Evolutionary conservation across 768 basidiomycete species (phyloP), one percentile per base, ranked within the genome.

Genomic region (Termitomyces sp.): DNA sequence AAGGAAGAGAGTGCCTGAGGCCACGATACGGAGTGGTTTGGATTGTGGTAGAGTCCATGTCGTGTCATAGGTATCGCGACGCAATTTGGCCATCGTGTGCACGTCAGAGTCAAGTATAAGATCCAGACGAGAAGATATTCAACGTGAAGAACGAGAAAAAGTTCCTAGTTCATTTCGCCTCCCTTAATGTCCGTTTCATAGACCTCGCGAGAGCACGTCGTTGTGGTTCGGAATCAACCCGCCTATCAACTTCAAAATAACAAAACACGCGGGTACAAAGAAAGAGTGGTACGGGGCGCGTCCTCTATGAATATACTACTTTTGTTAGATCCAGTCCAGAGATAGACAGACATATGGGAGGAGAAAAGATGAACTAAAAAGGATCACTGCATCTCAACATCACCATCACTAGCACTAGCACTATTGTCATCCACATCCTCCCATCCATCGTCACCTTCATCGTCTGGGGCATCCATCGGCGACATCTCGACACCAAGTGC

Each of bases 1-100:
- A 45, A 88, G 70, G 67, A 93, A 93, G 42, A 94, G 79, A 10
- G 91, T 89, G 14, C 91, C 91, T 13, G 86, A 85, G 2, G 88
- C 88, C 42, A 93, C 80, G 26, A 93, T 83, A 45, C 90, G 86
- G 18, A 90, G 76, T n/a, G 81, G 76, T 64, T 68, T 74, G 50
- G 69, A 54, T 54, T 65, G 64, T 44, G 68, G 66, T 38, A 62
- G 61, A 58, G 61, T 60, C 49, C 59, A 60, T 32, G 64, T 63
- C 49, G 66, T 61, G 59, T 74, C 75, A 40, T 70, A 74, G 54
- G 65, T 68, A 46, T 79, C 78, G 61, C 77, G 77, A 54, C 80
- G 77, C 63, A 80, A 65, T 64, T 73, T 80, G 55, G 76, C 73
- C 80, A 81, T 82, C 51, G 54, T 51, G 49, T 58, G 24, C 54